A percentile compares a stretch with the other conserved stretches of the same genome.
phyloP scores from a whole-genome alignment of 2,329 filamentous ascomycete species.

The Monilinia aucupariae region DNA sequence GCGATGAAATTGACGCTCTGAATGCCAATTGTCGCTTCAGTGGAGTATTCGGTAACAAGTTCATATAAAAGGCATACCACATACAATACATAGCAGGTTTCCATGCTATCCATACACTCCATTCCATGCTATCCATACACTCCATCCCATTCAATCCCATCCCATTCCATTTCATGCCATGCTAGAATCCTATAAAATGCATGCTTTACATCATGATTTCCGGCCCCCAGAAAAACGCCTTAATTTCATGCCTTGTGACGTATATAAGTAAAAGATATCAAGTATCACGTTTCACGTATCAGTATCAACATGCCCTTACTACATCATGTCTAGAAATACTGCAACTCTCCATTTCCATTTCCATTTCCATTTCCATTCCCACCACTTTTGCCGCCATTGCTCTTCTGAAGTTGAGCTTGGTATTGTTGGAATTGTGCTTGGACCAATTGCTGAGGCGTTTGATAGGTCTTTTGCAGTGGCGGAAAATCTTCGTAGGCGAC shows the following conservation, averaged over 20 bases:
- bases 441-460: slow-evolving; percentile 34
- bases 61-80: neutral
- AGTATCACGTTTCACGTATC: neutral
- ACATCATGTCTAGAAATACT: slow-evolving; percentile 27
- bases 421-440: slow-evolving; percentile 35
- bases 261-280: neutral
- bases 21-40: too few relatives aligned
- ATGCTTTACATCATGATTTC: neutral
- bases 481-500: slow-evolving; percentile 37
- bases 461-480: slow-evolving; percentile 34
- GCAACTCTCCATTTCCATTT: slow-evolving; percentile 28
- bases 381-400: slow-evolving; percentile 24
- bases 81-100: neutral
- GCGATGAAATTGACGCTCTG: neutral
- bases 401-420: slow-evolving; percentile 31
- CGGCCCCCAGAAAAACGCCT: neutral
- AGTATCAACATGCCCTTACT: neutral
- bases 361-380: slow-evolving; percentile 11
- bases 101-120: neutral
- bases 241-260: neutral
- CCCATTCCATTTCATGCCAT: neutral
- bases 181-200: neutral
- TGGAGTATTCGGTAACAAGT: neutral
- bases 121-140: neutral
- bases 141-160: neutral